Conservation (phyloP, 768 basidiomycete species). For the Tricholoma furcatifolium region DNA sequence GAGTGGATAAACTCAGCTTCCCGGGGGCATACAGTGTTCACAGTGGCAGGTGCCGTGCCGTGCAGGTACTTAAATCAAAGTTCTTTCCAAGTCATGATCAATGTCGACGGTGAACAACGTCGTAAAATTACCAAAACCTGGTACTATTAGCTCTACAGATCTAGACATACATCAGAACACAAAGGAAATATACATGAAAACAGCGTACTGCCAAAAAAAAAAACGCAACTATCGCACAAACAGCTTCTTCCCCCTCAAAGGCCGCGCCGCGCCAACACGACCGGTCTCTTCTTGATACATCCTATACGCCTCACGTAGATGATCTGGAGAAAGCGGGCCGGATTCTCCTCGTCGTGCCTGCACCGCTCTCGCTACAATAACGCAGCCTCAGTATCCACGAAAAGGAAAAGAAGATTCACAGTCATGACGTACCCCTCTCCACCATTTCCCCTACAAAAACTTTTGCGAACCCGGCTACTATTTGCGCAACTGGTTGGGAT, state of each 20-base stretch:
- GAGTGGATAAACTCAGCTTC: no score
- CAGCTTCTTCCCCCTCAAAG: slow-evolving; percentile 65
- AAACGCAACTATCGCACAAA: slow-evolving; percentile 55
- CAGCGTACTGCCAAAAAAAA: no score
- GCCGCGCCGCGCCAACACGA: slow-evolving; percentile 73
- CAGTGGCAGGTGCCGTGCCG: no score
- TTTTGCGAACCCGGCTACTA: slow-evolving; percentile 87
- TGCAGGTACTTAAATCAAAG: no score
- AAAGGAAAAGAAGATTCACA: background rate
- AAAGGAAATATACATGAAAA: no score
- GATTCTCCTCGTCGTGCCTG: slow-evolving; percentile 70
- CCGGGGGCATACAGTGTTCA: no score
- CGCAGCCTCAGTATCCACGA: background rate
- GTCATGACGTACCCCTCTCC: slow-evolving; percentile 68
- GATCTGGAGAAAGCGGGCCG: slow-evolving; percentile 84
- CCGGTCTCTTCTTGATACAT: slow-evolving; percentile 82
- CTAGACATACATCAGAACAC: no score
- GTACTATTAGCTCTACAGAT: no score
- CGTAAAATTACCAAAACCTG: no score
- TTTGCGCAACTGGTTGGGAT: slow-evolving; percentile 83
- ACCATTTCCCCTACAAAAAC: slow-evolving; percentile 93
- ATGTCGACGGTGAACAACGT: no score
- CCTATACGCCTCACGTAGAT: slow-evolving; percentile 86
- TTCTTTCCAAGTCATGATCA: no score
- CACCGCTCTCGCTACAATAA: slow-evolving; percentile 63